Base-by-base conservation (phyloP, 2,329 filamentous ascomycete genomes). In the Calycina herbarum region DNA sequence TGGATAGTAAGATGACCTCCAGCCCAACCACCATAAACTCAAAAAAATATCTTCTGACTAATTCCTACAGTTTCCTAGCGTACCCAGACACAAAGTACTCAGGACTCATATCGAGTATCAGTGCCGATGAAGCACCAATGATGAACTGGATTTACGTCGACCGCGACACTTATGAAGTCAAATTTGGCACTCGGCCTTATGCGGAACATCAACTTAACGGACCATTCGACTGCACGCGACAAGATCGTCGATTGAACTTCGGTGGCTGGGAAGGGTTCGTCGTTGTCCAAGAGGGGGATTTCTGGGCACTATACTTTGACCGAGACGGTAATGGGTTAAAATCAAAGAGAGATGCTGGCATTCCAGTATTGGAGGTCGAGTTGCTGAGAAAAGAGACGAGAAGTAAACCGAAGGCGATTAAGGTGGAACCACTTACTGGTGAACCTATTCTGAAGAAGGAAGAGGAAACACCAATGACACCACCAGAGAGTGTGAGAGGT, bases 201-300 rank as follows among this genome's bases (percentile, higher is more conserved):
- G 92, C 90, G 54, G 81, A 89, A 33, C 84, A 82, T 29, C 90
- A 96, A 76, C 81, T 89, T 67, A 86, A 93, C 61, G 93, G 92
- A 11, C 89, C 89, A 6, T 96, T 90, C 87, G 82, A 85, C 72
- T 84, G 81, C 73, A 85, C 82, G 2, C 77, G 80, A 54, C 81
- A 84, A 72, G 82, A 85, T 69, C 78, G 79, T 11, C 79, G 83
- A 48, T 75, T 85, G 71, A 84, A 79, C 0, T 74, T 84, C 5
- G 78, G 81, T 31, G 88, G 92, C 71, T 96, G 92, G 90, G 91
- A 84, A 0, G 83, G 86, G 61, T 87, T 86, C 68, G 77, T 85
- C 2, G 85, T 81, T 0, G 79, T 87, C 7, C 79, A 81, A 62
- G 78, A 78, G 64, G 80, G 83, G 66, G 69, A 66, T 6, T 76